Evolutionary conservation across 148 eudicot genomes (phyloP).

Genomic region (Pouteria glomerata): DNA sequence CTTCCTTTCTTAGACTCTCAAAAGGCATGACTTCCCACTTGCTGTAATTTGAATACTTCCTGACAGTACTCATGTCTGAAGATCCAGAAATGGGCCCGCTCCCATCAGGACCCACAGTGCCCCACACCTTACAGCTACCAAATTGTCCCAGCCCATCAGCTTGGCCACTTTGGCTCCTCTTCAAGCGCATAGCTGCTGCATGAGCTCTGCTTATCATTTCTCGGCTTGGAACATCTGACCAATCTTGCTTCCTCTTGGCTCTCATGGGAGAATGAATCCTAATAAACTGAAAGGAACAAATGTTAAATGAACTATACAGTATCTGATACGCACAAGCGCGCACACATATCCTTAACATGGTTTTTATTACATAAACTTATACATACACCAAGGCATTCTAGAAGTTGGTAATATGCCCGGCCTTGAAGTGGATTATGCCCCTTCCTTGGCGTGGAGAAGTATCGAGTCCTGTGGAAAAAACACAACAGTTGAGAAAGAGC

Average conservation of each 20-base stretch:
- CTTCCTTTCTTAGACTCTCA: constrained; percentile 63
- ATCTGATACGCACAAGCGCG: background rate
- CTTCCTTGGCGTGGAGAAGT: constrained; percentile 88
- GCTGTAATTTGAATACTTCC: constrained; percentile 72
- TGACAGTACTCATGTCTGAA: constrained; percentile 52
- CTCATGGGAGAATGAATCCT: constrained; percentile 99
- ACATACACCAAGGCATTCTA: constrained; percentile 97
- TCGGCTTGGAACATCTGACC: constrained; percentile 85
- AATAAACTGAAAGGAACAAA: constrained; percentile 50
- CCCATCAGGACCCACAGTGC: constrained; percentile 41
- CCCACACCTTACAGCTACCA: constrained; percentile 96
- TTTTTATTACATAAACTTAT: background rate
- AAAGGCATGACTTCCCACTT: constrained; percentile 90
- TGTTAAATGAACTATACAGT: background rate
- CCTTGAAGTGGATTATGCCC: constrained; percentile 99
- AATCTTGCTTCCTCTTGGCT: constrained; percentile 73
- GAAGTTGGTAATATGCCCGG: constrained; percentile 95
- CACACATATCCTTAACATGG: background rate
- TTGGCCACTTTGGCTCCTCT: constrained; percentile 44
- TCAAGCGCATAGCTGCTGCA: constrained; percentile 66
- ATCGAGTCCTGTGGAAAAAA: constrained; percentile 64
- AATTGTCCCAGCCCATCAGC: constrained; percentile 67
- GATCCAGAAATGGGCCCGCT: constrained; percentile 80
- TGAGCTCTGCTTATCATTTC: constrained; percentile 77
- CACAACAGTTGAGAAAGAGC: background rate